Evolutionary conservation across 164 flowering plant species (phyloP).

Genomic region (Dillenia suffruticosa): DNA sequence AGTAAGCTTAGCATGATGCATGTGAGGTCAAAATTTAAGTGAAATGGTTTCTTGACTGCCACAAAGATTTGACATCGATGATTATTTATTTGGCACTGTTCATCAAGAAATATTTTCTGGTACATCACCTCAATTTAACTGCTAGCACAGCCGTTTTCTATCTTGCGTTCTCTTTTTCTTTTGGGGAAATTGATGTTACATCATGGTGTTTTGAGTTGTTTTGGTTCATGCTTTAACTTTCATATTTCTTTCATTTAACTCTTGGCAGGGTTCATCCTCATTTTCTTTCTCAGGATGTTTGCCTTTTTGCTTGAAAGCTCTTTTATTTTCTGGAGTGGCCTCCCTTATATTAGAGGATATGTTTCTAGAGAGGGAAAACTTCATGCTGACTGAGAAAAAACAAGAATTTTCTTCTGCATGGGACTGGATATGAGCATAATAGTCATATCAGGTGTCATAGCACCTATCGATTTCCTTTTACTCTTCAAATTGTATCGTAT

Average conservation of each 20-base stretch:
- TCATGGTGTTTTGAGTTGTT: neutral
- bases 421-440: too few relatives aligned
- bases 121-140: slow-evolving; percentile 10
- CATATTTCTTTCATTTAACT: neutral
- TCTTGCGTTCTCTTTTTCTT: neutral
- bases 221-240: slow-evolving; percentile 3
- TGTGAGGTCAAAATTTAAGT: too few relatives aligned
- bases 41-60: slow-evolving; percentile 35
- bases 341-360: slow-evolving; percentile 50
- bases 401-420: too few relatives aligned
- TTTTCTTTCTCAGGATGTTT: slow-evolving; percentile 66
- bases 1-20: too few relatives aligned
- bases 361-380: slow-evolving; percentile 59
- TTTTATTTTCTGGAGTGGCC: slow-evolving; percentile 53
- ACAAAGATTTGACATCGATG: slow-evolving; percentile 76
- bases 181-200: neutral
- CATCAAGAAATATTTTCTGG: slow-evolving; percentile 81
- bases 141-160: neutral
- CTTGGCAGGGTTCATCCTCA: slow-evolving; percentile 51
- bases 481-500: too few relatives aligned
- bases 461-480: too few relatives aligned
- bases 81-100: slow-evolving; percentile 73
- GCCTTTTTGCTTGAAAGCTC: slow-evolving; percentile 67
- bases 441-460: too few relatives aligned
- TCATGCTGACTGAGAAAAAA: slow-evolving; percentile 70